These are phyloP conservation scores for Domatiomyces globalis DNA, from an alignment of 2,329 filamentous ascomycete species.

Conservation along the genomic window DNA sequence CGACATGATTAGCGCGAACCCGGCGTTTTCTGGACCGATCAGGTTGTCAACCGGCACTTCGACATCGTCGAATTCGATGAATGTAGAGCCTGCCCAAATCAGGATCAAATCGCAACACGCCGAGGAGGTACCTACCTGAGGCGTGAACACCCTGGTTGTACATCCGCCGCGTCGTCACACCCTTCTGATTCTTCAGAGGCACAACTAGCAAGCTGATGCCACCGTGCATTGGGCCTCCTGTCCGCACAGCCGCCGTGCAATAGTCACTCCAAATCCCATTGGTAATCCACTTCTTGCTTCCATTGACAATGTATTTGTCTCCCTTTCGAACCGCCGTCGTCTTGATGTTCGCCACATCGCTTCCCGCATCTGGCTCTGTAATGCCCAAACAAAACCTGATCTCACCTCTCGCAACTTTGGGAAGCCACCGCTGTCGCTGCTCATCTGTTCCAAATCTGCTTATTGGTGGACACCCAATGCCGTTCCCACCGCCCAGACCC, in stretches of 20 bases:
- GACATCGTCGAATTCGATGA: conserved; percentile 65
- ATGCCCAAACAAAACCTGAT: conserved; percentile 63
- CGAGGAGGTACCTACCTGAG: conserved; percentile 34
- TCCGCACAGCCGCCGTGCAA: conserved; percentile 57
- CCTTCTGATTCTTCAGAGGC: conserved; percentile 47
- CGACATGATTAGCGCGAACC: conserved; percentile 62
- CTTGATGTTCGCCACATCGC: conserved; percentile 58
- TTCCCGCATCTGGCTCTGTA: conserved; percentile 61
- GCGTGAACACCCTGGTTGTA: conserved; percentile 56
- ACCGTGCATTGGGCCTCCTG: conserved; percentile 51
- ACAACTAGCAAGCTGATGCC: conserved; percentile 57
- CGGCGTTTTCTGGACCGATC: conserved; percentile 53
- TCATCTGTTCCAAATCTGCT: conserved; percentile 50
- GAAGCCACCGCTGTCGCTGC: conserved; percentile 52
- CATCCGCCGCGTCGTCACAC: conserved; percentile 54
- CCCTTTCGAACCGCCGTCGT: conserved; percentile 55
- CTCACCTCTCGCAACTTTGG: conserved; percentile 50
- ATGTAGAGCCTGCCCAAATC: conserved; percentile 49
- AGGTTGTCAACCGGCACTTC: conserved; percentile 56
- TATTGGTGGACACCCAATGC: conserved; percentile 56
- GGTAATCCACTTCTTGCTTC: conserved; percentile 68
- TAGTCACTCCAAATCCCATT: conserved; percentile 59
- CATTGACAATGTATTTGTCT: conserved; percentile 58
- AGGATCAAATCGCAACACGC: neutral
- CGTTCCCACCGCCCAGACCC: conserved; percentile 48